These are phyloP conservation scores for Neurospora sp. DNA, from an alignment of 495 filamentous ascomycete species.

Conservation along the genomic window DNA sequence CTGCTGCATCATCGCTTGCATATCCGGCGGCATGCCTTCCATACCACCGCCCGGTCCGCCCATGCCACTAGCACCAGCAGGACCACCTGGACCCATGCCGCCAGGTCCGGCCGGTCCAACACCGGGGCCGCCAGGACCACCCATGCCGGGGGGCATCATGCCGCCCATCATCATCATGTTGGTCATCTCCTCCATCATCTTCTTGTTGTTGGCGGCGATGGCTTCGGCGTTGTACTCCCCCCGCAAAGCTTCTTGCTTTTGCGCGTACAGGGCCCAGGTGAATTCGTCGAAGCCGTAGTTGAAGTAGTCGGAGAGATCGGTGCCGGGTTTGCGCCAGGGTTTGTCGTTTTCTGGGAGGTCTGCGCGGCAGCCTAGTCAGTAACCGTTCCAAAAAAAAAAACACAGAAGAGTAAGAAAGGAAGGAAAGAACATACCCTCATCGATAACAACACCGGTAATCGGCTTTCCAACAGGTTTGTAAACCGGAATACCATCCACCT, in stretches of 20 bases:
- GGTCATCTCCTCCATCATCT: slow-evolving; percentile 82
- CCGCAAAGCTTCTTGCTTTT: slow-evolving; percentile 72
- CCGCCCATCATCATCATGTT: slow-evolving; percentile 74
- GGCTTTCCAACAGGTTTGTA: slow-evolving; percentile 66
- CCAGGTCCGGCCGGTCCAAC: not conserved
- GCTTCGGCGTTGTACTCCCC: slow-evolving; percentile 51
- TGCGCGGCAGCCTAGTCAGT: slow-evolving; percentile 4
- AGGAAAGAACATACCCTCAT: slow-evolving; percentile 41
- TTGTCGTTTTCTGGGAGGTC: slow-evolving; percentile 80
- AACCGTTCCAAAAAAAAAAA: too few species aligned
- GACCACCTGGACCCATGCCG: not conserved
- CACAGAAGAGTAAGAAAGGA: too few species aligned
- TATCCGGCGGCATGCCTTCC: slow-evolving; percentile 62
- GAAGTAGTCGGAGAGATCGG: slow-evolving; percentile 93
- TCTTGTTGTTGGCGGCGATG: slow-evolving; percentile 61
- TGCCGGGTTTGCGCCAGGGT: slow-evolving; percentile 92
- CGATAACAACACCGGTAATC: slow-evolving; percentile 75
- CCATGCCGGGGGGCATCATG: slow-evolving; percentile 41
- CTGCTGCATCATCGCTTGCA: slow-evolving; percentile 71
- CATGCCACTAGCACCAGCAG: slow-evolving; percentile 2
- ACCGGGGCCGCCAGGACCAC: slow-evolving; percentile 1
- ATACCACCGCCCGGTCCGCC: slow-evolving; percentile 41
- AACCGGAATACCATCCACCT: slow-evolving; percentile 72
- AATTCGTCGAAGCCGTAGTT: slow-evolving; percentile 99
- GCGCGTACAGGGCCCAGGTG: slow-evolving; percentile 90